A percentile compares a stretch with the other conserved stretches of the same genome.
These are phyloP conservation scores for Botrytis fragariae DNA, from an alignment of 2,329 filamentous ascomycete species.

Conservation along the genomic window DNA sequence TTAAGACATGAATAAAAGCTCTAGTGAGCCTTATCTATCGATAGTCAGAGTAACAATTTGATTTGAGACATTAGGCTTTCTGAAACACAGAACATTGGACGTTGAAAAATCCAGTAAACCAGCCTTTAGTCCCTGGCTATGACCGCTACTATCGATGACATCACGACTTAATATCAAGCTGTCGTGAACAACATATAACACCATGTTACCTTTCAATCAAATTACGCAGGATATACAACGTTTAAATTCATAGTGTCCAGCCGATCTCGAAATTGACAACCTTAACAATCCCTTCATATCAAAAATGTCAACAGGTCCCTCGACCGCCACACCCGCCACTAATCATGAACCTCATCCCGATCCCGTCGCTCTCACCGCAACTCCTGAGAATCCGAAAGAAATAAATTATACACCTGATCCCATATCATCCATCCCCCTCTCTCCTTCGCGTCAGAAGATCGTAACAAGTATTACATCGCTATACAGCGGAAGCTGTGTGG, in stretches of 20 bases:
- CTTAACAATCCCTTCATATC: not conserved
- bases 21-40: not conserved
- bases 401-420: constrained; percentile 46
- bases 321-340: not conserved
- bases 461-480: constrained; percentile 44
- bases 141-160: not conserved
- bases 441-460: constrained; percentile 42
- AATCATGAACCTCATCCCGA: constrained; percentile 21
- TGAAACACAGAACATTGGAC: not conserved
- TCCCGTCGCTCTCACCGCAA: constrained; percentile 14
- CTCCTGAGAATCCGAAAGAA: constrained; percentile 19
- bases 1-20: not conserved
- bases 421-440: constrained; percentile 36
- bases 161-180: not conserved
- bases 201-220: not conserved
- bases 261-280: not conserved
- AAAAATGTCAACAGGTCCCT: not conserved
- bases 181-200: not conserved
- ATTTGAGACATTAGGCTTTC: not conserved
- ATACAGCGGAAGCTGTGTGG: constrained; percentile 46
- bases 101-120: not conserved
- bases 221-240: not conserved
- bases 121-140: not conserved
- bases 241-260: not conserved
- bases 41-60: not conserved